Evolutionary conservation across 1,284 basidiomycete genomes (phyloP).

Genomic region (Boletellus deceptivus): DNA sequence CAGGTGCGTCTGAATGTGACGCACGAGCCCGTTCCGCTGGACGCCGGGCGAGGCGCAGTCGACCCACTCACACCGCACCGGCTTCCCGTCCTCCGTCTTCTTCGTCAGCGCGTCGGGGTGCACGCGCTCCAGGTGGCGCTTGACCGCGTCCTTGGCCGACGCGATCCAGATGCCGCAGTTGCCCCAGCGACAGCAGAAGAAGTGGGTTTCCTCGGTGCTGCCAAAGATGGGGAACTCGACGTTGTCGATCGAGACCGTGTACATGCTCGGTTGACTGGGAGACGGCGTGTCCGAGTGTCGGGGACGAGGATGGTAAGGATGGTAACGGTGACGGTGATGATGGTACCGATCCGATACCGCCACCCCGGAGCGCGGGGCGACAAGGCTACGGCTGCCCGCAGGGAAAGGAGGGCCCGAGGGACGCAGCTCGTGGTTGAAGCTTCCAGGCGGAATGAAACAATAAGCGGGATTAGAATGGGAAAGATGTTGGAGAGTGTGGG

Average conservation of each 20-base stretch:
- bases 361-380: neutral
- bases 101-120: conserved; percentile 11
- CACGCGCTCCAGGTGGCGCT: conserved; percentile 9
- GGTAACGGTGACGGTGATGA: neutral
- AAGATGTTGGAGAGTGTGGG: neutral
- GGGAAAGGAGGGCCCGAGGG: neutral
- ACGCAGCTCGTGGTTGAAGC: neutral
- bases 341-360: neutral
- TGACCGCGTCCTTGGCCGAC: conserved; percentile 14
- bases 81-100: neutral
- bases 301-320: no score
- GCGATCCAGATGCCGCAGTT: conserved; percentile 21
- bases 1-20: conserved; percentile 23
- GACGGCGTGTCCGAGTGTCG: no score
- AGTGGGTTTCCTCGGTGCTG: neutral
- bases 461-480: neutral
- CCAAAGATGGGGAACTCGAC: conserved; percentile 11
- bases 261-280: neutral
- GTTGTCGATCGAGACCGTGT: conserved; percentile 4
- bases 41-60: conserved; percentile 5
- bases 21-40: conserved; percentile 10
- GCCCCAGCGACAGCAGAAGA: conserved; percentile 25
- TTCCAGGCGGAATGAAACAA: neutral
- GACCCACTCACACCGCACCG: conserved; percentile 12
- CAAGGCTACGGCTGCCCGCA: neutral